phyloP scores from a whole-genome alignment of 257 asterid species.

The Solanum infundibuliforme region DNA sequence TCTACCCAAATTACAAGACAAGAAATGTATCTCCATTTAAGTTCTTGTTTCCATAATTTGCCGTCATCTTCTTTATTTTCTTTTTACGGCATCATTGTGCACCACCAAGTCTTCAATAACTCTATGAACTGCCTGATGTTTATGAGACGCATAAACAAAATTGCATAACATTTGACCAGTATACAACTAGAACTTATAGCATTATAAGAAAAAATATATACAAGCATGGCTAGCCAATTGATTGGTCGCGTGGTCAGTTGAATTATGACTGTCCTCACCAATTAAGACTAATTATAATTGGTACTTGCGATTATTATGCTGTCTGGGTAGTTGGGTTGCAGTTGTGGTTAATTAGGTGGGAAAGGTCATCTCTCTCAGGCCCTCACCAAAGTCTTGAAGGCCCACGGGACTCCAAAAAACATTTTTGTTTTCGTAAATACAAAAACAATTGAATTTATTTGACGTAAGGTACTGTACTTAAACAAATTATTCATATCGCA shows the following conservation, averaged over 20 bases:
- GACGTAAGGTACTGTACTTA: neutral
- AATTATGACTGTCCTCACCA: neutral
- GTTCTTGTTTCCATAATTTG: neutral
- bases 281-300: neutral
- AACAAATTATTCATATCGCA: neutral
- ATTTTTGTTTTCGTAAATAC: neutral
- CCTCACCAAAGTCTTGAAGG: neutral
- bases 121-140: neutral
- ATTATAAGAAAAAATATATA: neutral
- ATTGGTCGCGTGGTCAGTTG: neutral
- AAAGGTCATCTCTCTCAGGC: neutral
- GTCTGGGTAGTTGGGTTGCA: neutral
- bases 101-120: neutral
- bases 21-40: neutral
- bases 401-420: neutral
- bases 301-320: neutral
- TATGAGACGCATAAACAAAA: neutral
- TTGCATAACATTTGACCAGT: neutral
- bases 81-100: neutral
- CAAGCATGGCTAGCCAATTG: neutral
- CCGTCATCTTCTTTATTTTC: neutral
- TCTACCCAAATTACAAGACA: neutral
- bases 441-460: neutral
- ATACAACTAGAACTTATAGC: neutral
- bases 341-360: neutral